Evolutionary conservation across 106 monocot genomes (phyloP).

Genomic region (Xerophyta viscosa): DNA sequence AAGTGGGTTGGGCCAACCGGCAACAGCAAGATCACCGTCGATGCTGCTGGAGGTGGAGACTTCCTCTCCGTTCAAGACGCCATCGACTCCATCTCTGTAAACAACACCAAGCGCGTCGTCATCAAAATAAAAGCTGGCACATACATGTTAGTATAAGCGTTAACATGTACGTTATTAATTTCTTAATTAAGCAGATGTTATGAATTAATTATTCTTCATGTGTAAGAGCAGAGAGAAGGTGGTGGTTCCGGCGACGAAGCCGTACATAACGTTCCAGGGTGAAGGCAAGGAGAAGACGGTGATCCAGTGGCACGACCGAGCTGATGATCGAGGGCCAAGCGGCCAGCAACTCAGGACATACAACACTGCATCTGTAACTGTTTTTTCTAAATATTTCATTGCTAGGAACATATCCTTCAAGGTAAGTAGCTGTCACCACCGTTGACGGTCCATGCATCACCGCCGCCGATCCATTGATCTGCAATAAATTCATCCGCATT

Average conservation of each 20-base stretch:
- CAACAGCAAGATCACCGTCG: constrained; percentile 44
- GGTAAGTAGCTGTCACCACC: too few relatives aligned
- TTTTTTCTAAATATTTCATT: constrained; percentile 79
- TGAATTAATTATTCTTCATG: not conserved
- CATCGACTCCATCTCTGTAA: constrained; percentile 58
- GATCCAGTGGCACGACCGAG: constrained; percentile 92
- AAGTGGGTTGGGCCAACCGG: constrained; percentile 42
- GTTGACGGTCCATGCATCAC: too few relatives aligned
- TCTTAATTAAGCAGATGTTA: too few relatives aligned
- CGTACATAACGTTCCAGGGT: constrained; percentile 77
- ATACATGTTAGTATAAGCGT: constrained; percentile 74
- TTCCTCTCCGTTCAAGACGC: constrained; percentile 84
- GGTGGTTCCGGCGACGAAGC: constrained; percentile 65
- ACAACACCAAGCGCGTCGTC: constrained; percentile 50
- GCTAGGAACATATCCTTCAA: constrained; percentile 98
- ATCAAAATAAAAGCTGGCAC: constrained; percentile 59
- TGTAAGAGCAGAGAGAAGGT: constrained; percentile 67
- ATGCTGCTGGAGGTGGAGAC: constrained; percentile 60
- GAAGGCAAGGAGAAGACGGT: constrained; percentile 54
- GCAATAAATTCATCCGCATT: too few relatives aligned
- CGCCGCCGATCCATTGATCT: too few relatives aligned
- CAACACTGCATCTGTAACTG: constrained; percentile 88
- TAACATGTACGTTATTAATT: too few relatives aligned
- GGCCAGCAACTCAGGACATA: constrained; percentile 92
- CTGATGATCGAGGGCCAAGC: constrained; percentile 67